phyloP scores from a whole-genome alignment of 495 filamentous ascomycete genomes.

The Filosporella fistucella region DNA sequence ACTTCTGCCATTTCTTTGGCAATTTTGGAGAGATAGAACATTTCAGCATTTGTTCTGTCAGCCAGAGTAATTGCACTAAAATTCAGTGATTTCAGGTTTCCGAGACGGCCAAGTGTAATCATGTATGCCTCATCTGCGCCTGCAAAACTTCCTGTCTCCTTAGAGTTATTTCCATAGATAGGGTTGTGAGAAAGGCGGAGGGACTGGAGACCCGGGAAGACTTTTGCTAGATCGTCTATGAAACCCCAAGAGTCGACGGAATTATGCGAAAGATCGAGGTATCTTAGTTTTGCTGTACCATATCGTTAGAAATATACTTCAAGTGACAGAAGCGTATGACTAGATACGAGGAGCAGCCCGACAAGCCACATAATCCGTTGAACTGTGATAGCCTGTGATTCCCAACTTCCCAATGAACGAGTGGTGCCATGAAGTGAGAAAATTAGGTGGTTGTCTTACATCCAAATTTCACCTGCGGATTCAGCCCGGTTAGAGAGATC shows the following conservation, averaged over 20 bases:
- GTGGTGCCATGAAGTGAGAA: no score
- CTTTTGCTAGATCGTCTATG: slow-evolving; percentile 56
- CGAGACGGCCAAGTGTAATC: slow-evolving; percentile 76
- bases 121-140: slow-evolving; percentile 76
- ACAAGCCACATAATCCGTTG: no score
- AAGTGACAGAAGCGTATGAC: no score
- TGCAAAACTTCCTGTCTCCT: slow-evolving; percentile 24
- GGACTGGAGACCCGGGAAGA: slow-evolving; percentile 65
- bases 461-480: no score
- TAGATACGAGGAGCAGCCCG: no score
- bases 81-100: slow-evolving; percentile 65
- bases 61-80: slow-evolving; percentile 65
- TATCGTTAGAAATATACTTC: slow-evolving; percentile 9
- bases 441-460: no score
- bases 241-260: slow-evolving; percentile 63
- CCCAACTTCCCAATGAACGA: no score
- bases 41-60: slow-evolving; percentile 81
- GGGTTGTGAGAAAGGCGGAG: slow-evolving; percentile 84
- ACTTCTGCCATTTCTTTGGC: slow-evolving; percentile 64
- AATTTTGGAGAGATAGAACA: slow-evolving; percentile 85
- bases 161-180: slow-evolving; percentile 57
- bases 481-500: slow-evolving; percentile 33
- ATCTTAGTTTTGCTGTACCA: slow-evolving; percentile 36
- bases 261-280: slow-evolving; percentile 81
- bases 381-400: no score